phyloP scores from a whole-genome alignment of 768 basidiomycete species.

The Termitomyces sp. region DNA sequence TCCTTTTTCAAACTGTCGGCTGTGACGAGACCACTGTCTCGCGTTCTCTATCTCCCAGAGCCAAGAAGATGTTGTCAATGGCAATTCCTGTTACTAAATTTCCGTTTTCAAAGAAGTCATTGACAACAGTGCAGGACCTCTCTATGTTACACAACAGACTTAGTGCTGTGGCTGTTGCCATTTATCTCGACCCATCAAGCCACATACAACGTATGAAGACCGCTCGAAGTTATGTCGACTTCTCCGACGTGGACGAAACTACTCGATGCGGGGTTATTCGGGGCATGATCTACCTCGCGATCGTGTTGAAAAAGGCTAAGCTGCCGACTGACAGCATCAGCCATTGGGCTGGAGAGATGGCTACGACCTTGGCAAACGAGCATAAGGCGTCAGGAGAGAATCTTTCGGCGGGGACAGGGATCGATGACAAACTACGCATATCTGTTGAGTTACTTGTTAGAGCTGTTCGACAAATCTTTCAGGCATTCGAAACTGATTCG shows the following conservation, averaged over 20 bases:
- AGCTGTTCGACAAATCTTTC: conserved; percentile 17
- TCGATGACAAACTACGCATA: neutral
- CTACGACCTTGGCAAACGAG: conserved; percentile 49
- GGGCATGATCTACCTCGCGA: conserved; percentile 65
- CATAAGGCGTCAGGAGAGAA: conserved; percentile 24
- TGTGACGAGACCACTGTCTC: conserved; percentile 22
- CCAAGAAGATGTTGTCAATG: conserved; percentile 67
- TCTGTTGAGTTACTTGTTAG: conserved; percentile 13
- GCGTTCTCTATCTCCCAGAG: conserved; percentile 31
- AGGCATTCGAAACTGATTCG: conserved; percentile 2
- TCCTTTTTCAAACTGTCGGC: conserved; percentile 59
- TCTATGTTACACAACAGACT: conserved; percentile 83
- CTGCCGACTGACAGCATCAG: conserved; percentile 47
- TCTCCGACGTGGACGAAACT: conserved; percentile 55
- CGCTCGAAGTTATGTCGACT: conserved; percentile 61
- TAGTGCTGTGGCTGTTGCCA: conserved; percentile 62
- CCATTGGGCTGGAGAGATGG: conserved; percentile 63
- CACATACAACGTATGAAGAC: conserved; percentile 52
- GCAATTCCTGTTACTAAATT: conserved; percentile 68
- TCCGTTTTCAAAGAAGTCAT: conserved; percentile 49
- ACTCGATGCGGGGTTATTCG: conserved; percentile 71
- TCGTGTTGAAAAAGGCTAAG: conserved; percentile 49
- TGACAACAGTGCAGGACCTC: conserved; percentile 48
- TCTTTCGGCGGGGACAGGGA: neutral
- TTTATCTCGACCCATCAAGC: conserved; percentile 54